Base-by-base conservation (phyloP, 2,329 filamentous ascomycete species). In the Trichoderma brevicompactum region DNA sequence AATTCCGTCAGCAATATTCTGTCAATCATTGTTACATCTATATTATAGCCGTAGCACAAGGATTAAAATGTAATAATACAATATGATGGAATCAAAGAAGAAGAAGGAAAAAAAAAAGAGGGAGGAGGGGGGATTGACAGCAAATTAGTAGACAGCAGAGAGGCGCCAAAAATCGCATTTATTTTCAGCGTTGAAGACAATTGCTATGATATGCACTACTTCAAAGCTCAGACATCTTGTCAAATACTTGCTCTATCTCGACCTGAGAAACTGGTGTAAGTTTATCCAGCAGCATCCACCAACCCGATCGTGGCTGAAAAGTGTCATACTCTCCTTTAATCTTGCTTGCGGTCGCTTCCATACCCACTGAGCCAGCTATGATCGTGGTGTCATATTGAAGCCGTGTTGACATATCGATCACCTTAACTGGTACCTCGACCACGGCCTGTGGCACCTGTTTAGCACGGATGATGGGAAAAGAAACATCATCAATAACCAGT, bases 261-360 rank as follows among this genome's bases (percentile, higher is more conserved):
- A 13, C 28, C 17, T 9, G 7, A 8, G 10, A 13, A 8, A 48
- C 12, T 5, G n/a, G 41, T 36, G n/a, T 13, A n/a, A 49, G 36
- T 38, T 38, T 23, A 17, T 62, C 59, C 2, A 43, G 36, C 17
- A 62, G 5, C 59, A 62, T 62, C 59, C 59, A 62, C 59, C 59
- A 62, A 17, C 59, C 59, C 2, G 59, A 62, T 8, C 48, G 59
- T 23, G 59, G 59, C n/a, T 62, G 59, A 12, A 62, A 62, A 53
- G 46, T 62, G 9, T 62, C 28, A 36, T 23, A n/a, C 7, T 1
- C 40, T 5, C 6, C 40, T 8, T 23, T 9, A 3, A 13, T 38
- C 28, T 53, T 48, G 8, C 38, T 62, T 15, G 48, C 28, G 17
- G 59, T 62, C 44, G 59, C 49, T 7, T 7, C 44, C 48, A 62